A percentile compares a stretch with the other conserved stretches of the same genome.
These are phyloP conservation scores for Xeromyces bisporus DNA, from an alignment of 495 filamentous ascomycete species.

Conservation along the genomic window DNA sequence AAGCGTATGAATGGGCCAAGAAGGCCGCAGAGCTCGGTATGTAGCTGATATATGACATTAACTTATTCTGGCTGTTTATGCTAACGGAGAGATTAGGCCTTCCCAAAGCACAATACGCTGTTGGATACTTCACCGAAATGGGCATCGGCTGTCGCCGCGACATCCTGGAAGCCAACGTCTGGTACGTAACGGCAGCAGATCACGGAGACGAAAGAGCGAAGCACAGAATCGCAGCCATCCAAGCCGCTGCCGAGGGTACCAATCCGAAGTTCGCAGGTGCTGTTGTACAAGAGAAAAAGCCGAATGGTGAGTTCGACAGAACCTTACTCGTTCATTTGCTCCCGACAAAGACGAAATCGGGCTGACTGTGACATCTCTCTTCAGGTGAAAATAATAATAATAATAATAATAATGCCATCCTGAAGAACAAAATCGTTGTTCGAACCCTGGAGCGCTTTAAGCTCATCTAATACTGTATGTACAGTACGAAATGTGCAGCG, in stretches of 20 bases:
- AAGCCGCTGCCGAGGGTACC: constrained; percentile 64
- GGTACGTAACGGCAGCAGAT: constrained; percentile 94
- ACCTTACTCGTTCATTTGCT: too few species aligned
- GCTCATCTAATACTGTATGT: too few species aligned
- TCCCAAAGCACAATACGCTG: constrained; percentile 85
- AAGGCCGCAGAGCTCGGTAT: constrained; percentile 71
- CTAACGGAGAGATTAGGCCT: constrained; percentile 42
- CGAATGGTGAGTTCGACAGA: not conserved
- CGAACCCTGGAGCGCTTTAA: too few species aligned
- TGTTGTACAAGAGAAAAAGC: not conserved
- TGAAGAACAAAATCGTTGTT: too few species aligned
- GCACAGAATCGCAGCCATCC: constrained; percentile 69
- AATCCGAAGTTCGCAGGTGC: constrained; percentile 16
- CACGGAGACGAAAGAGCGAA: constrained; percentile 81
- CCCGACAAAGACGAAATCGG: too few species aligned
- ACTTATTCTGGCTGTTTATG: too few species aligned
- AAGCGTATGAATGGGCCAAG: constrained; percentile 92
- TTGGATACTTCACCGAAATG: constrained; percentile 97
- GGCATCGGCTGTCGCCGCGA: constrained; percentile 91
- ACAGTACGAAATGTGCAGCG: too few species aligned
- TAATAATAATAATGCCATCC: too few species aligned
- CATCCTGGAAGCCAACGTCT: constrained; percentile 86
- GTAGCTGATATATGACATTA: too few species aligned
- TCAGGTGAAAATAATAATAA: too few species aligned
- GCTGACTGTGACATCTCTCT: too few species aligned